A percentile compares a stretch with the other conserved stretches of the same genome.
These are phyloP conservation scores for Lachnellula willkommii DNA, from an alignment of 2,329 filamentous ascomycete genomes.

Conservation along the genomic window DNA sequence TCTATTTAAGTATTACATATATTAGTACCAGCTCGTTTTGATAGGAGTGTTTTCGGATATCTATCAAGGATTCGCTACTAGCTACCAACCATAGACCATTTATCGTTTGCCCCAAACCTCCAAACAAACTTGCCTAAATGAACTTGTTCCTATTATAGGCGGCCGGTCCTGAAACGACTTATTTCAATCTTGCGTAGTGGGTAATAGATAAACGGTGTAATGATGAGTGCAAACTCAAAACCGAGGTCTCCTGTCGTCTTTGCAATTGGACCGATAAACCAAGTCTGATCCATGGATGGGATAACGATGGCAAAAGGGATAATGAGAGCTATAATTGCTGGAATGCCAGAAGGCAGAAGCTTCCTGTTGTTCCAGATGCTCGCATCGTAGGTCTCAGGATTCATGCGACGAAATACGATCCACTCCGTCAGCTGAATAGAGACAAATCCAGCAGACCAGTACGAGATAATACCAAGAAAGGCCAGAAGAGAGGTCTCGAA, in stretches of 20 bases:
- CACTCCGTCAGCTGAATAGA: constrained; percentile 33
- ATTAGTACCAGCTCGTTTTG: too few relatives aligned
- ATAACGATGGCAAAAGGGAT: constrained; percentile 45
- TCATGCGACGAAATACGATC: constrained; percentile 30
- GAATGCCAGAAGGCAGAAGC: constrained; percentile 37
- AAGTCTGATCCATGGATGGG: constrained; percentile 55
- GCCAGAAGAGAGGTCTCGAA: constrained; percentile 55
- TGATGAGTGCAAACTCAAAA: constrained; percentile 55
- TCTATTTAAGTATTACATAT: too few relatives aligned
- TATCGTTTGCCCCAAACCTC: too few relatives aligned
- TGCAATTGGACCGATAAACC: constrained; percentile 58
- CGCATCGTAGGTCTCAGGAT: constrained; percentile 32
- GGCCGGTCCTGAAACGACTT: background rate
- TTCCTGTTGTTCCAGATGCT: constrained; percentile 34
- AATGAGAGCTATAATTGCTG: constrained; percentile 35
- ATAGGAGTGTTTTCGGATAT: too few relatives aligned
- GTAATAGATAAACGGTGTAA: constrained; percentile 41
- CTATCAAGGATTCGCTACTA: too few relatives aligned
- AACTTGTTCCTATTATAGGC: too few relatives aligned
- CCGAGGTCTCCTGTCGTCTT: constrained; percentile 57
- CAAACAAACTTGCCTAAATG: too few relatives aligned
- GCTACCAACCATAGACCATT: too few relatives aligned
- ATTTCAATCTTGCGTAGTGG: constrained; percentile 38
- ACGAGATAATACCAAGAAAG: constrained; percentile 48
- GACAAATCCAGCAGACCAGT: constrained; percentile 30